A percentile compares a stretch with the other conserved stretches of the same genome.
Evolutionary conservation across 192 early-diverging fungal genomes (phyloP).

Genomic region (Gonapodya prolifera): DNA sequence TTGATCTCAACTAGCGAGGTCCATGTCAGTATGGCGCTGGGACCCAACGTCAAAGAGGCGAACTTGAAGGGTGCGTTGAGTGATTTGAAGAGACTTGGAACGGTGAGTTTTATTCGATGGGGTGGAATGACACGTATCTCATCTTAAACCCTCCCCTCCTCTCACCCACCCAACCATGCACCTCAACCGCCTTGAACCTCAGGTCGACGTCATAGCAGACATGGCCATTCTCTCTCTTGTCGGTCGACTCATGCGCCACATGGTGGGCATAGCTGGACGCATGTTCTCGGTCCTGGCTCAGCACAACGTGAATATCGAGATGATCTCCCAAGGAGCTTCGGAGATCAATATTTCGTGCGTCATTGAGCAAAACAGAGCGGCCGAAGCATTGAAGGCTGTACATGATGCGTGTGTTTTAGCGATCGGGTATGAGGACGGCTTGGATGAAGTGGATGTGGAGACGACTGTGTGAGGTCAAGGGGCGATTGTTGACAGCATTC

Average conservation of each 20-base stretch:
- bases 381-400: slow-evolving; percentile 70
- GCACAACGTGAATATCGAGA: slow-evolving; percentile 91
- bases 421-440: neutral
- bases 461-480: neutral
- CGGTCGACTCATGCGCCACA: slow-evolving; percentile 91
- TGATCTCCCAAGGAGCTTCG: slow-evolving; percentile 96
- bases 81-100: slow-evolving; percentile 65
- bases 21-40: slow-evolving; percentile 72
- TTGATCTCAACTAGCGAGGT: slow-evolving; percentile 88
- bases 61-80: slow-evolving; percentile 68
- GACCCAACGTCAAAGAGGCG: slow-evolving; percentile 23
- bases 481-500: no score
- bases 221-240: slow-evolving; percentile 96
- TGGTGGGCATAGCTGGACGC: slow-evolving; percentile 85
- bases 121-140: no score
- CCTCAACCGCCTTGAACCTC: neutral
- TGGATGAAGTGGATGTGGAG: neutral
- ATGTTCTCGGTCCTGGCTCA: slow-evolving; percentile 89
- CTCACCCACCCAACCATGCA: neutral
- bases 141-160: neutral
- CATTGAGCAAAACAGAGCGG: slow-evolving; percentile 60
- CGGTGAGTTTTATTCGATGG: slow-evolving; percentile 27
- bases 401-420: slow-evolving; percentile 52
- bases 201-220: slow-evolving; percentile 69
- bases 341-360: slow-evolving; percentile 99